phyloP scores from a whole-genome alignment of 768 basidiomycete genomes.

The Tremella fuciformis region DNA sequence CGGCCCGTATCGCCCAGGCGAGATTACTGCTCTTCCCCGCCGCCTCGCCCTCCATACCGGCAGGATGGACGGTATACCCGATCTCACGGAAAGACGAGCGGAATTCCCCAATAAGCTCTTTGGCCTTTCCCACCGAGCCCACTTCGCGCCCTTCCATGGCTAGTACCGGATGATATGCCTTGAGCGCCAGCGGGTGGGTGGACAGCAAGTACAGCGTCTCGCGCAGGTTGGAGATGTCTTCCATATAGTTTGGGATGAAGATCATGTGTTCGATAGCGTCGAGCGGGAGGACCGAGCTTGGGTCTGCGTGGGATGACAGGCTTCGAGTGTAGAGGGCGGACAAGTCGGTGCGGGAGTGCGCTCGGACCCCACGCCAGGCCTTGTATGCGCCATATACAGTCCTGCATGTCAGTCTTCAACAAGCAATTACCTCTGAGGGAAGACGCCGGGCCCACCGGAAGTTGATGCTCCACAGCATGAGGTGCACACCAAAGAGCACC shows the following conservation, averaged over 20 bases:
- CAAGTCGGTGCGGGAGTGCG: slow-evolving; percentile 26
- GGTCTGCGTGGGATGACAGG: slow-evolving; percentile 4
- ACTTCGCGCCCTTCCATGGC: slow-evolving; percentile 43
- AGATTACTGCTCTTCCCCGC: slow-evolving; percentile 44
- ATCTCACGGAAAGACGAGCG: slow-evolving; percentile 37
- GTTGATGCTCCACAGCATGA: slow-evolving; percentile 26
- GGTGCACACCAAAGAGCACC: slow-evolving; percentile 24
- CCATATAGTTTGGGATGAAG: slow-evolving; percentile 34
- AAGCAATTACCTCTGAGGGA: not conserved
- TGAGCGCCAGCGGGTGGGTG: slow-evolving; percentile 35
- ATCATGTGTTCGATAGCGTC: slow-evolving; percentile 36
- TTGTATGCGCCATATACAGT: slow-evolving; percentile 26
- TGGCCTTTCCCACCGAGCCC: slow-evolving; percentile 34
- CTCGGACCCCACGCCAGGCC: slow-evolving; percentile 29
- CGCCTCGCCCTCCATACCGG: slow-evolving; percentile 32
- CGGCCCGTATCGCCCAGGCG: slow-evolving; percentile 38
- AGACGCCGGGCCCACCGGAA: slow-evolving; percentile 17
- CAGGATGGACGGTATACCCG: slow-evolving; percentile 40
- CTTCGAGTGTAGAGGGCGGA: slow-evolving; percentile 17
- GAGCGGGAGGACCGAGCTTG: slow-evolving; percentile 20
- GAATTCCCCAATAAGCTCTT: slow-evolving; percentile 37
- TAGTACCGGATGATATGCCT: slow-evolving; percentile 40
- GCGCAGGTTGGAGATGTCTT: slow-evolving; percentile 29
- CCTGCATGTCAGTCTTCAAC: slow-evolving; percentile 7
- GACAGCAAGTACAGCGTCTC: slow-evolving; percentile 44